phyloP scores from a whole-genome alignment of 2,329 filamentous ascomycete species.

The Thielaviopsis musarum region DNA sequence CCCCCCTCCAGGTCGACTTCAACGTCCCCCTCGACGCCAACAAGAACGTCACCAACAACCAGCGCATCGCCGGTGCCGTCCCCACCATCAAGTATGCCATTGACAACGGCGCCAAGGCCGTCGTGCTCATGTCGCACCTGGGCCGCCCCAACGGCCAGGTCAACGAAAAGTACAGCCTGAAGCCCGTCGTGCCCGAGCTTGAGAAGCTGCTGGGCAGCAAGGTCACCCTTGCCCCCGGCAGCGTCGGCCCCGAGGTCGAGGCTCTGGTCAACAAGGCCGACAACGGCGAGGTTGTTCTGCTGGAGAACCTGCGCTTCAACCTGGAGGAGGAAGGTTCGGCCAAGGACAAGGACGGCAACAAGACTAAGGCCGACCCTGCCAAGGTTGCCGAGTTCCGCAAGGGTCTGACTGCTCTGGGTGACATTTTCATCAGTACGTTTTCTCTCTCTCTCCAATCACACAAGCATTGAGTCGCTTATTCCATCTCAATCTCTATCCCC shows the following conservation, averaged over 20 bases:
- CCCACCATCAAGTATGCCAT: slow-evolving; percentile 91
- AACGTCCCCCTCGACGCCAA: slow-evolving; percentile 91
- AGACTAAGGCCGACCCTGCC: slow-evolving; percentile 91
- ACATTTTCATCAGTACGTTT: slow-evolving; percentile 82
- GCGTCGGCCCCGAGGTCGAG: slow-evolving; percentile 79
- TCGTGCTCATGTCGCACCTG: slow-evolving; percentile 96
- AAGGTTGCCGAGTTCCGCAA: slow-evolving; percentile 89
- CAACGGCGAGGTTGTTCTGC: slow-evolving; percentile 67
- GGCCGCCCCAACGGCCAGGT: slow-evolving; percentile 82
- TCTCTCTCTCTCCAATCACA: background rate
- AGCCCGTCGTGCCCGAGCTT: slow-evolving; percentile 79
- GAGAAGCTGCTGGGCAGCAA: slow-evolving; percentile 75
- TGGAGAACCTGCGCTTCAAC: slow-evolving; percentile 98
- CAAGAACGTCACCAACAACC: slow-evolving; percentile 93
- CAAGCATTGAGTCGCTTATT: too few relatives aligned
- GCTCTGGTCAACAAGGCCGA: slow-evolving; percentile 70
- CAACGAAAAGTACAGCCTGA: slow-evolving; percentile 87
- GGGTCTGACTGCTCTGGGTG: slow-evolving; percentile 82
- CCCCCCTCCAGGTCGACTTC: slow-evolving; percentile 69
- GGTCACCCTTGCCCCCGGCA: slow-evolving; percentile 81
- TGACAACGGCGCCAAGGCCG: slow-evolving; percentile 77
- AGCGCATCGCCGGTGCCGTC: slow-evolving; percentile 90
- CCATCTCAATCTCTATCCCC: background rate
- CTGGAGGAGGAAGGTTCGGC: slow-evolving; percentile 92
- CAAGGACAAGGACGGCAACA: slow-evolving; percentile 89